A percentile compares a stretch with the other conserved stretches of the same genome.
Conservation (phyloP, 2,329 filamentous ascomycete genomes). For the Helminthosporium solani region DNA sequence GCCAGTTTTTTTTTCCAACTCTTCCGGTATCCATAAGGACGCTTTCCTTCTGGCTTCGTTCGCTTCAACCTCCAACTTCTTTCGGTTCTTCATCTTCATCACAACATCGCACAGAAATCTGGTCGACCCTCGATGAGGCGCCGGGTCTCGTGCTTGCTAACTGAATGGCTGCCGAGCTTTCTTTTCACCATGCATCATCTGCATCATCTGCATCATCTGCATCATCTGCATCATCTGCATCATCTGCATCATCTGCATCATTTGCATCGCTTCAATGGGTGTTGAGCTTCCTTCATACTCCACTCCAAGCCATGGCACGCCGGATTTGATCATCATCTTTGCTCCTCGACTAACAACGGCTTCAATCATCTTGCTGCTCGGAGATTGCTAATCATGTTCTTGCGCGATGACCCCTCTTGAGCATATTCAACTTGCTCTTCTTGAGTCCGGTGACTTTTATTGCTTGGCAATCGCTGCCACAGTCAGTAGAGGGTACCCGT, state of each 20-base stretch:
- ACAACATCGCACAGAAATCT: background rate
- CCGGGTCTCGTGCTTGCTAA: conserved; percentile 4
- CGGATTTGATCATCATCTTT: conserved; percentile 4
- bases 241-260: no score
- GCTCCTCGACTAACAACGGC: conserved; percentile 1
- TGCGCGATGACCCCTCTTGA: background rate
- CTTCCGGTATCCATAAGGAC: background rate
- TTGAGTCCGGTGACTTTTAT: background rate
- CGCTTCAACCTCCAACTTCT: background rate
- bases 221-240: no score
- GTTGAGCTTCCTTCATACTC: background rate
- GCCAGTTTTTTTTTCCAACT: background rate
- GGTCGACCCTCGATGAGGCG: conserved; percentile 11
- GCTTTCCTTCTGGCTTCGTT: background rate
- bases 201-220: no score
- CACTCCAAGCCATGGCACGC: background rate
- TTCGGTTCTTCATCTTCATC: background rate
- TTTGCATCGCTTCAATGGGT: background rate
- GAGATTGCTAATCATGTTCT: background rate
- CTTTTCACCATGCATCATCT: background rate
- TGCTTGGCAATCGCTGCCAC: background rate
- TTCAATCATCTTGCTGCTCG: background rate
- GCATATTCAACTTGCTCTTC: background rate
- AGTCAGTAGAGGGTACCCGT: background rate
- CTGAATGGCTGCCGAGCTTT: background rate